Conservation (phyloP, 495 filamentous ascomycete species). For the Melanomma pulvis-pyrius region DNA sequence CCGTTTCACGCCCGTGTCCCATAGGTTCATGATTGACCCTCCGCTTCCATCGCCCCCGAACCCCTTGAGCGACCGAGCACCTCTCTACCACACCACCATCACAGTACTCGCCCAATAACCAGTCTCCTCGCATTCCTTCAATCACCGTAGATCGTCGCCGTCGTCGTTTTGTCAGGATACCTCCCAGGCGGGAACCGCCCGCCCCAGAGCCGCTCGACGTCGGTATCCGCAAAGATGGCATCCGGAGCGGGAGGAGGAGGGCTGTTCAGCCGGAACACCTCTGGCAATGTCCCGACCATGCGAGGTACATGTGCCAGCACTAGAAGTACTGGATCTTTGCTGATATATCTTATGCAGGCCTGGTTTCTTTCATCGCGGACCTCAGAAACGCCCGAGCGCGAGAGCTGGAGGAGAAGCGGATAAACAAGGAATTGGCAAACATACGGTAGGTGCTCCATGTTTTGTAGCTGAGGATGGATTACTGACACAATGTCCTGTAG, state of each 20-base stretch:
- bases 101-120: background rate
- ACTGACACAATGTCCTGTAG: slow-evolving; percentile 43
- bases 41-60: slow-evolving; percentile 3
- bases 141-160: background rate
- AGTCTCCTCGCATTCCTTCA: background rate
- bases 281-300: slow-evolving; percentile 42
- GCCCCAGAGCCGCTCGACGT: slow-evolving; percentile 28
- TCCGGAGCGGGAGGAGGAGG: slow-evolving; percentile 42
- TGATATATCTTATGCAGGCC: slow-evolving; percentile 50
- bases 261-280: slow-evolving; percentile 45
- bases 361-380: slow-evolving; percentile 99
- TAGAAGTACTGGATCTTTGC: background rate
- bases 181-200: slow-evolving; percentile 37
- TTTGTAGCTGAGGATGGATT: slow-evolving; percentile 18
- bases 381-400: slow-evolving; percentile 90
- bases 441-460: slow-evolving; percentile 66
- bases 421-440: slow-evolving; percentile 99
- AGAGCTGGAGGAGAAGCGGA: slow-evolving; percentile 97
- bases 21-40: slow-evolving; percentile 13
- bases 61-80: slow-evolving; percentile 13
- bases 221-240: slow-evolving; percentile 39
- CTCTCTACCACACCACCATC: slow-evolving; percentile 4
- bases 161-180: slow-evolving; percentile 36
- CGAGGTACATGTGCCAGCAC: slow-evolving; percentile 31
- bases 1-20: background rate